phyloP scores from a whole-genome alignment of 176 grass and related monocot species.

The Rhynchospora tenuis region DNA sequence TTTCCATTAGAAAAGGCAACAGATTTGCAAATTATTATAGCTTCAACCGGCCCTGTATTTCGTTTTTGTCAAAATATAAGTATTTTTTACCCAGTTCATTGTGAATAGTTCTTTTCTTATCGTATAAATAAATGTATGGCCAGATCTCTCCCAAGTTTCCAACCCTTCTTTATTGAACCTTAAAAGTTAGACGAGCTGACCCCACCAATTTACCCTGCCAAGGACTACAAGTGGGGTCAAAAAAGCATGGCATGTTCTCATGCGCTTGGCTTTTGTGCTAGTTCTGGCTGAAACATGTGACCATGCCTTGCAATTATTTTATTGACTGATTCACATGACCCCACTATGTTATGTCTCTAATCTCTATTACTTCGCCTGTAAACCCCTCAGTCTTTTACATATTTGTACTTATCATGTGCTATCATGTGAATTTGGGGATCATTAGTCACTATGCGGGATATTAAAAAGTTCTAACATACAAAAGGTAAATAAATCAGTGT shows the following conservation, averaged over 20 bases:
- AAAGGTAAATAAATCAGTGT: neutral
- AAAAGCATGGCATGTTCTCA: neutral
- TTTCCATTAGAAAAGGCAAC: neutral
- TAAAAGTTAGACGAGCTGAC: neutral
- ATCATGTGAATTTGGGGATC: slow-evolving; percentile 2
- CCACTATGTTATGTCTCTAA: slow-evolving; percentile 19
- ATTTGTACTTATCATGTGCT: slow-evolving; percentile 11
- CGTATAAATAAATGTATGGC: neutral
- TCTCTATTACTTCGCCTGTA: neutral
- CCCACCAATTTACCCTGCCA: neutral
- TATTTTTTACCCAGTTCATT: neutral
- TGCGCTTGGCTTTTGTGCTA: neutral
- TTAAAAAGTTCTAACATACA: no score
- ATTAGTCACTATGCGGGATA: neutral
- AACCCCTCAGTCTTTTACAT: neutral
- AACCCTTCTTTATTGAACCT: neutral
- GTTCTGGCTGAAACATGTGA: slow-evolving; percentile 2
- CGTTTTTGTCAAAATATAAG: neutral
- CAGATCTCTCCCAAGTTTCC: neutral
- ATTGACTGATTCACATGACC: slow-evolving; percentile 12
- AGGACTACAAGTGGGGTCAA: neutral
- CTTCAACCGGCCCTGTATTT: neutral
- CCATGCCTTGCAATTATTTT: slow-evolving; percentile 4
- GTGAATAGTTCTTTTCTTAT: neutral
- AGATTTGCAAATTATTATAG: neutral